These are phyloP conservation scores for Eucalyptus pauciflora DNA, from an alignment of 345 rosid species.

Conservation along the genomic window DNA sequence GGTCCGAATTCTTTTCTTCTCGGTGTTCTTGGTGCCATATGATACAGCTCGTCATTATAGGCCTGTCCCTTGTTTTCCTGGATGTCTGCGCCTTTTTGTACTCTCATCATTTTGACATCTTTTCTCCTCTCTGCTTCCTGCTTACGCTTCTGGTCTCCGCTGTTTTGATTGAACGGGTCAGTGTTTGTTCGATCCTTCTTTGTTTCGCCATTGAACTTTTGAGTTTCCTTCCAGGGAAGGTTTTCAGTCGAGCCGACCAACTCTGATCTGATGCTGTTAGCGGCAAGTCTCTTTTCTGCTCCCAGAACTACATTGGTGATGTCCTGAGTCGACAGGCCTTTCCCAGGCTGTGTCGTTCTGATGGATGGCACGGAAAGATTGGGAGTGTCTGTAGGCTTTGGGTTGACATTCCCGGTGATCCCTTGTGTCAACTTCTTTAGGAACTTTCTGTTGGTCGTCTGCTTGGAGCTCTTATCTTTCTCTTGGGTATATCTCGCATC, in stretches of 20 bases:
- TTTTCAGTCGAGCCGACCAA: conserved; percentile 12
- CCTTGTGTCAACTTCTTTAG: conserved; percentile 5
- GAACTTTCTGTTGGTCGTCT: not conserved
- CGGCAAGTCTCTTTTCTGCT: not conserved
- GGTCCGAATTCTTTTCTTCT: conserved; percentile 11
- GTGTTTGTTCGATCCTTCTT: conserved; percentile 13
- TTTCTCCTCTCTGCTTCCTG: conserved; percentile 17
- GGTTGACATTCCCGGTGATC: conserved; percentile 6
- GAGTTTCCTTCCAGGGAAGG: conserved; percentile 12
- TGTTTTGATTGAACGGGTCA: not conserved
- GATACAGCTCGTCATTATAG: conserved; percentile 13
- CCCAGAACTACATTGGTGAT: not conserved
- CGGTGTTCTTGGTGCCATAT: not conserved
- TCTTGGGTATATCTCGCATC: conserved; percentile 9
- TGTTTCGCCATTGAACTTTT: not conserved
- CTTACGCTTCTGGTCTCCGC: conserved; percentile 8
- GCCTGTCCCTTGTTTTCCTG: conserved; percentile 1
- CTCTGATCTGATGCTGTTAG: not conserved
- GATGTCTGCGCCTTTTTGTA: conserved; percentile 12
- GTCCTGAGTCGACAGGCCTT: conserved; percentile 8
- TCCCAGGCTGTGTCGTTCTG: conserved; percentile 19
- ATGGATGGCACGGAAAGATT: not conserved
- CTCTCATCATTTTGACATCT: conserved; percentile 20
- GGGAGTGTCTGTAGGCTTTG: conserved; percentile 12
- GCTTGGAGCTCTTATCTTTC: conserved; percentile 15